Base-by-base conservation (phyloP, 2,329 filamentous ascomycete species). In the Cryphonectria radicalis region DNA sequence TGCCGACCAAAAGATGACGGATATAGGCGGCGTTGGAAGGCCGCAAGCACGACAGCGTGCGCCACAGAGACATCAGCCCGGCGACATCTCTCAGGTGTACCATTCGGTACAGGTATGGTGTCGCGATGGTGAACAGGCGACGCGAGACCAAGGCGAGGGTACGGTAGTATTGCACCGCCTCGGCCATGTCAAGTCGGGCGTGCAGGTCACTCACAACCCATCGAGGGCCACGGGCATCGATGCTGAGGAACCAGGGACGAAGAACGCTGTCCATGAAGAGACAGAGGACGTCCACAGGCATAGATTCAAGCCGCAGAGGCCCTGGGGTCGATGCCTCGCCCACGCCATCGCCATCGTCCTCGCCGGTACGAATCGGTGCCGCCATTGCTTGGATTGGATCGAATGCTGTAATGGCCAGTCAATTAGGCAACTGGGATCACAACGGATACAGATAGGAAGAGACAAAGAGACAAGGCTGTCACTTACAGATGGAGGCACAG, bases 61-160 rank as follows among this genome's bases (percentile, higher is more conserved):
- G 5, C 64, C 50, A 66, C 5, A 57, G 50, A 11, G 11, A 22
- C 8, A 42, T 25, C 46, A 66, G 40, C 8, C 19, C 7, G 3
- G 17, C 3, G 4, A 57, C 4, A n/a, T 57, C 28, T 22, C 32
- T 32, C 6, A 57, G 22, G 11, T 53, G 43, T 10, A 66, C 40
- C 13, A 66, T 37, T 17, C 63, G 43, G 46, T 66, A 57, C 13
- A 66, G 63, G 17, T 53, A 55, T 25, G 63, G 63, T n/a, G 46
- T 55, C 17, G 63, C 43, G 5, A 66, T 11, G 11, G 22, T 3
- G 28, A 37, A 37, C 32, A 55, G 10, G 19, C 14, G 22, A 14
- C 42, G 43, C 28, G 63, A 66, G 43, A 35, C 32, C 13, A 25
- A 19, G 46, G 42, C 14, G 25, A 66, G 43, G 28, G 32, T 22